phyloP scores from a whole-genome alignment of 2,329 filamentous ascomycete species.

The Clarireedia paspali region DNA sequence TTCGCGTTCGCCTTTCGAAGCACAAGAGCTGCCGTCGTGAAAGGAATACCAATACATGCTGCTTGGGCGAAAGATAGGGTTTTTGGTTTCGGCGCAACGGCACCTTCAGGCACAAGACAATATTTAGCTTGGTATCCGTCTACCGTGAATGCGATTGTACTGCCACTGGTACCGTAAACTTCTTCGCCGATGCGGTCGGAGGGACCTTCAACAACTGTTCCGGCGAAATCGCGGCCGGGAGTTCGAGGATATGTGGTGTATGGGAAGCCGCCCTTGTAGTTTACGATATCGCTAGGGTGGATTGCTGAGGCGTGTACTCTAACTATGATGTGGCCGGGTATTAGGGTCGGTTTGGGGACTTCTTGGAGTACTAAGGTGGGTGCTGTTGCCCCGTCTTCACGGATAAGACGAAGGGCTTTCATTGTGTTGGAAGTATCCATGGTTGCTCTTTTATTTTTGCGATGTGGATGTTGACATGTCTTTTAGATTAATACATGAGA shows the following conservation, averaged over 20 bases:
- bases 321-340: constrained; percentile 16
- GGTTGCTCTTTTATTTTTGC: no score
- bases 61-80: constrained; percentile 17
- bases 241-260: constrained; percentile 21
- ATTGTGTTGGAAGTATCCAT: constrained; percentile 12
- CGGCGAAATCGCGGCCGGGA: constrained; percentile 23
- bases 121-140: constrained; percentile 23
- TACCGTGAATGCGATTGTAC: constrained; percentile 17
- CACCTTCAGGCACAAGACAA: constrained; percentile 16
- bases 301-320: constrained; percentile 21
- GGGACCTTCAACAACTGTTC: constrained; percentile 14
- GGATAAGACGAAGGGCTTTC: constrained; percentile 21
- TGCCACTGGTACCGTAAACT: constrained; percentile 23
- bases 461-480: neutral
- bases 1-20: constrained; percentile 11
- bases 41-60: constrained; percentile 21
- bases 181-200: constrained; percentile 10
- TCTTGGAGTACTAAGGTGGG: constrained; percentile 12
- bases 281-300: constrained; percentile 23
- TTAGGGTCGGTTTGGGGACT: constrained; percentile 15
- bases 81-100: constrained; percentile 18
- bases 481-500: no score
- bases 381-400: neutral
- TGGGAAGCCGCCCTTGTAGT: constrained; percentile 18
- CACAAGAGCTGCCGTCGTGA: constrained; percentile 19